Conservation (phyloP, 2,329 filamentous ascomycete genomes). For the Pseudogymnoascus destructans region DNA sequence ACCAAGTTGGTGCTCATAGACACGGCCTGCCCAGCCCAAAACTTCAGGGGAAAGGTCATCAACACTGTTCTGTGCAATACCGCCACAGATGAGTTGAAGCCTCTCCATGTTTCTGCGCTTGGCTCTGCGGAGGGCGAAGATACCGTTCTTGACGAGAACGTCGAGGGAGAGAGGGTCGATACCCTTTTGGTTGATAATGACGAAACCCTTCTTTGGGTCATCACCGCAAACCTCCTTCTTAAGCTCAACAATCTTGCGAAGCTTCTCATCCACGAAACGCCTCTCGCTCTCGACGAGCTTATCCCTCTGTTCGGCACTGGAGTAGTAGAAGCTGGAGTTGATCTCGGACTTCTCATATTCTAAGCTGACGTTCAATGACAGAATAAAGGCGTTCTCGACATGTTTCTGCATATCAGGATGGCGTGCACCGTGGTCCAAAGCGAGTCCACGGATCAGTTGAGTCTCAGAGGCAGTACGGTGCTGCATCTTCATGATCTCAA, state of each 20-base stretch:
- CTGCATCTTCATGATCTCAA: constrained; percentile 99
- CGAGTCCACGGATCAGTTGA: constrained; percentile 84
- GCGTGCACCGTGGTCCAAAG: constrained; percentile 85
- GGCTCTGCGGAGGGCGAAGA: constrained; percentile 81
- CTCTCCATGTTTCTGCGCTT: constrained; percentile 99
- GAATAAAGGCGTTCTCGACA: constrained; percentile 87
- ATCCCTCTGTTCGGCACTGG: constrained; percentile 87
- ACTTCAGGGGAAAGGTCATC: constrained; percentile 80
- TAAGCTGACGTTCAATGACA: constrained; percentile 89
- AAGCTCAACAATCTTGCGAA: constrained; percentile 92
- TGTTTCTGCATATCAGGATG: constrained; percentile 98
- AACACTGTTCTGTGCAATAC: constrained; percentile 85
- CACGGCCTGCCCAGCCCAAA: constrained; percentile 88
- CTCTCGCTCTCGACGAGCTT: constrained; percentile 97
- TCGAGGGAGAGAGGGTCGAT: constrained; percentile 95
- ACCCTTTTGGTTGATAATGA: constrained; percentile 98
- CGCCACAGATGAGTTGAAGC: constrained; percentile 86
- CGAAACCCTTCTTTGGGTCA: constrained; percentile 89
- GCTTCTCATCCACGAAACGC: constrained; percentile 86
- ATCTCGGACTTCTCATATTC: constrained; percentile 99
- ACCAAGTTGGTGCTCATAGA: constrained; percentile 93
- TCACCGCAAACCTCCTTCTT: constrained; percentile 96
- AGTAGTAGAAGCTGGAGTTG: constrained; percentile 98
- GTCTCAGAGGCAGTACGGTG: constrained; percentile 93
- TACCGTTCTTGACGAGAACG: constrained; percentile 94